Base-by-base conservation (phyloP, 352 stramenopile species). In the Phytophthora sansomeana region DNA sequence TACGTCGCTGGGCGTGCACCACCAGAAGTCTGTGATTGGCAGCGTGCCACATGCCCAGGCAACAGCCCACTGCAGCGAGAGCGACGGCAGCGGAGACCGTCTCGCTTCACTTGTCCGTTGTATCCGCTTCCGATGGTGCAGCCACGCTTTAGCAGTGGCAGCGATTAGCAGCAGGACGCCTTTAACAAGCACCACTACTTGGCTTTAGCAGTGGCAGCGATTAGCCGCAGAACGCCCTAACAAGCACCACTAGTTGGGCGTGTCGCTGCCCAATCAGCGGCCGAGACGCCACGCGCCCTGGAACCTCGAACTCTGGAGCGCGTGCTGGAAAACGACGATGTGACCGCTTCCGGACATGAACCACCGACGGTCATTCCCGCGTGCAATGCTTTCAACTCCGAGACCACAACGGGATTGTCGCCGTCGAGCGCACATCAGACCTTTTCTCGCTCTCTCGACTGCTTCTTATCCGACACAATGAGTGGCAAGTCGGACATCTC, bases 401-500 rank as follows among this genome's bases (percentile, higher is more conserved):
- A 33, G 54, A 48, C 30, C 56, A 65, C 38, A 65, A 65, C 46
- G 43, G 36, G 55, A 58, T 54, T 67, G 48, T 14, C 26, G 1
- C 16, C 49, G 39, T 67, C 58, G n/a, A 59, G 30, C 41, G 32
- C 43, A 66, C n/a, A n/a, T n/a, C n/a, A n/a, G n/a, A n/a, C n/a
- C n/a, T n/a, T n/a, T n/a, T n/a, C n/a, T n/a, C n/a, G n/a, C n/a
- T n/a, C n/a, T n/a, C n/a, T n/a, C n/a, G 30, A 38, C 39, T 51
- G 16, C 26, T 28, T 6, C 26, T 35, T 33, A 32, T 38, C 57
- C 28, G 52, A n/a, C 43, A 42, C 32, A 17, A 83, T 83, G 75
- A 67, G 58, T 43, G 51, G 38, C 63, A 83, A 83, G 51, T 72
- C 69, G 39, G 55, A 76, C 58, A 77, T 83, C 44, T 67, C 72